Conservation (phyloP, 73 alveolate genomes). For the Tetrahymena elliotti region DNA sequence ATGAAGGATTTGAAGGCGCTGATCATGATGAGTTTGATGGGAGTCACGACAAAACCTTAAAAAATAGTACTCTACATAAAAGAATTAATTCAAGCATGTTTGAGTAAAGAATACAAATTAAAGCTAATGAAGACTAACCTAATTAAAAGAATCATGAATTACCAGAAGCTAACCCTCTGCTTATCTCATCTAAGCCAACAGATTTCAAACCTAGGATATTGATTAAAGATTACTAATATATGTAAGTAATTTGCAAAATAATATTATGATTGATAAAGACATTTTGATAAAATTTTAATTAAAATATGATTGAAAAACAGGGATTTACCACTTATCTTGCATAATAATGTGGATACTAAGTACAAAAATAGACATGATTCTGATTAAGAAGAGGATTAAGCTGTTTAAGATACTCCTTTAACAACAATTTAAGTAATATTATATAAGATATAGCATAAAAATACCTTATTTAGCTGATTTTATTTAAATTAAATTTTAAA, state of each 20-base stretch:
- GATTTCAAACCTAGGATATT: background rate
- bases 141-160: background rate
- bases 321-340: background rate
- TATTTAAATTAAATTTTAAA: no score
- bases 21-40: background rate
- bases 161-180: background rate
- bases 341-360: background rate
- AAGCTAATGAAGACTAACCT: background rate
- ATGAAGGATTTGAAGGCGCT: background rate
- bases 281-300: background rate
- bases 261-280: background rate
- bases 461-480: background rate
- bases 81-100: background rate
- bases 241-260: background rate
- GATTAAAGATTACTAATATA: background rate
- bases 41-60: background rate
- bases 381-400: background rate
- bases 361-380: background rate
- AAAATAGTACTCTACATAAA: background rate
- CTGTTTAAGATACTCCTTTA: background rate
- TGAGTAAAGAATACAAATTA: background rate
- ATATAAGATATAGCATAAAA: background rate
- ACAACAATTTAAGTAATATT: background rate
- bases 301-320: background rate
- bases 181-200: background rate